Conservation (phyloP, 441 rosid species). For the Viola pubescens region DNA sequence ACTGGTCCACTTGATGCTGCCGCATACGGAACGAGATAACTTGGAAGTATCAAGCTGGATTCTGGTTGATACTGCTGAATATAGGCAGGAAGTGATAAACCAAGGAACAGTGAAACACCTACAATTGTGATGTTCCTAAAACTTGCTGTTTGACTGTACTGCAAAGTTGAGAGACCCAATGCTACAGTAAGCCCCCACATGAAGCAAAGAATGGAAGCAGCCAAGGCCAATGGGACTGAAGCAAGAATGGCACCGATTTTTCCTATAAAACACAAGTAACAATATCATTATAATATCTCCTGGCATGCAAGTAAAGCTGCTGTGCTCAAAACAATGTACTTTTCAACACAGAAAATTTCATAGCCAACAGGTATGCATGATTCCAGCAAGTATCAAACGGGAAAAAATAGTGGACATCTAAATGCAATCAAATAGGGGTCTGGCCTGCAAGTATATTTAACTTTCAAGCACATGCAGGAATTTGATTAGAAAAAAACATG, state of each 20-base stretch:
- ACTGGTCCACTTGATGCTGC: constrained; percentile 93
- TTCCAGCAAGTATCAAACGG: too few relatives aligned
- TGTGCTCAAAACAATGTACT: too few relatives aligned
- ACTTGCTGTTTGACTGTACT: constrained; percentile 61
- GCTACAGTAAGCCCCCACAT: constrained; percentile 74
- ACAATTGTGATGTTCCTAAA: constrained; percentile 78
- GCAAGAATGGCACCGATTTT: constrained; percentile 89
- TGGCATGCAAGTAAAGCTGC: too few relatives aligned
- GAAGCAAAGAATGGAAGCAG: constrained; percentile 84
- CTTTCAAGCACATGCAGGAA: too few relatives aligned
- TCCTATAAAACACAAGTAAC: constrained; percentile 34
- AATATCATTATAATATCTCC: constrained; percentile 1
- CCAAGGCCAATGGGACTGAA: constrained; percentile 75
- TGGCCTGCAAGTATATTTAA: too few relatives aligned
- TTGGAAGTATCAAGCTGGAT: constrained; percentile 51
- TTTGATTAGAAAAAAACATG: too few relatives aligned
- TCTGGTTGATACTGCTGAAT: constrained; percentile 66
- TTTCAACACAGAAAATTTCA: too few relatives aligned
- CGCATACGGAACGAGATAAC: constrained; percentile 59
- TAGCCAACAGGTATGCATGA: too few relatives aligned
- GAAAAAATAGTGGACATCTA: too few relatives aligned
- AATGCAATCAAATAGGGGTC: too few relatives aligned
- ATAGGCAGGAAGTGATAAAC: constrained; percentile 72
- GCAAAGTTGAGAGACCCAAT: constrained; percentile 72
- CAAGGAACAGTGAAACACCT: constrained; percentile 81